phyloP scores from a whole-genome alignment of 1,139 yeast genomes.

The Kurtzmaniella quercitrusa region DNA sequence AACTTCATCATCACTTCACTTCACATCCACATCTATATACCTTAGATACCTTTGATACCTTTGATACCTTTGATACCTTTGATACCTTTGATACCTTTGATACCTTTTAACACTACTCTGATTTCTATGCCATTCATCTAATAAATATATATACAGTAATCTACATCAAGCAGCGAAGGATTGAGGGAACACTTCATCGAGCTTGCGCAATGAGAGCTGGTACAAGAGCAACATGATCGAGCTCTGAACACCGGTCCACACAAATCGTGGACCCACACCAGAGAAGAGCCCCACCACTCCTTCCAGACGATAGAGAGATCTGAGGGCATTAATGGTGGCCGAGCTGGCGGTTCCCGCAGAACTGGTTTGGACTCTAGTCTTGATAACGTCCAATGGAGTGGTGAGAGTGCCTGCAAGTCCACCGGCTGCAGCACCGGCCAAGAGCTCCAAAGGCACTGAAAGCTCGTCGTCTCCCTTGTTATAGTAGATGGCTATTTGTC shows the following conservation, averaged over 20 bases:
- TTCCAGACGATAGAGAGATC: slow-evolving; percentile 65
- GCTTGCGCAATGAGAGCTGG: slow-evolving; percentile 51
- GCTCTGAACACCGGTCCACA: slow-evolving; percentile 96
- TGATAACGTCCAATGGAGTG: slow-evolving; percentile 87
- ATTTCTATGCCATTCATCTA: slow-evolving; percentile 1
- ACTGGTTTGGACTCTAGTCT: slow-evolving; percentile 71
- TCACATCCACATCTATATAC: too few relatives aligned
- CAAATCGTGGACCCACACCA: slow-evolving; percentile 94
- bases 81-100: too few relatives aligned
- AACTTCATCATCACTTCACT: too few relatives aligned
- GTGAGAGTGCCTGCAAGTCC: slow-evolving; percentile 86
- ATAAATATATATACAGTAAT: not conserved
- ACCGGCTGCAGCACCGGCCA: slow-evolving; percentile 95
- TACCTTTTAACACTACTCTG: too few relatives aligned
- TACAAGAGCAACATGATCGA: slow-evolving; percentile 89
- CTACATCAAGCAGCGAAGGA: slow-evolving; percentile 5
- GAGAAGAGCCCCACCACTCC: slow-evolving; percentile 80
- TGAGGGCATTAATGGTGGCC: slow-evolving; percentile 61
- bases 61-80: too few relatives aligned
- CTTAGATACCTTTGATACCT: too few relatives aligned
- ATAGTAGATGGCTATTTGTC: slow-evolving; percentile 54
- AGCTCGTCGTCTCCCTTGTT: slow-evolving; percentile 42
- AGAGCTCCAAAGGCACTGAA: slow-evolving; percentile 59
- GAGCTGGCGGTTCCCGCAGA: slow-evolving; percentile 25
- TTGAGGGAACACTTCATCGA: slow-evolving; percentile 24